Conservation (phyloP, 768 basidiomycete species). For the Auriscalpium microsporum region DNA sequence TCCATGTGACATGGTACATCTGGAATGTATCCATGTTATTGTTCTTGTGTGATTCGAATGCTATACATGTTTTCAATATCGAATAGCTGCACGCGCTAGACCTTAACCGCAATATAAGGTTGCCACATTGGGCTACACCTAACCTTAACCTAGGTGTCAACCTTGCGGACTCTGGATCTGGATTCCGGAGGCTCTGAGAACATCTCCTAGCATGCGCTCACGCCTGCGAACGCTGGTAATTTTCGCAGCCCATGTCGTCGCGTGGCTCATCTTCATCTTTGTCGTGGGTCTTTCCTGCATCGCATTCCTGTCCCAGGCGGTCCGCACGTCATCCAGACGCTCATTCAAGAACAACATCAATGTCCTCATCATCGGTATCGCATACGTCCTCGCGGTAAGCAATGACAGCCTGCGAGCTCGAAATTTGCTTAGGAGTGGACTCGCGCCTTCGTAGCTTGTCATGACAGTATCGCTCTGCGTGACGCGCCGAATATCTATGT, state of each 20-base stretch:
- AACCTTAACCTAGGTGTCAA: too few species aligned
- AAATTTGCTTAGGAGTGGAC: background rate
- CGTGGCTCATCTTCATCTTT: slow-evolving; percentile 23
- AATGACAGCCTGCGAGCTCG: too few species aligned
- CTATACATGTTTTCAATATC: too few species aligned
- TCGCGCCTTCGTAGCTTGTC: slow-evolving; percentile 30
- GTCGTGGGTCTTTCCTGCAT: slow-evolving; percentile 56
- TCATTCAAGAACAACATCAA: slow-evolving; percentile 60
- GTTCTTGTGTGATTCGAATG: background rate
- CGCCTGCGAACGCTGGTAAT: background rate
- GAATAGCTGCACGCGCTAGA: too few species aligned
- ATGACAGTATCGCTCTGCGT: slow-evolving; percentile 53
- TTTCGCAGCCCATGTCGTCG: slow-evolving; percentile 24
- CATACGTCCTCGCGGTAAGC: slow-evolving; percentile 62
- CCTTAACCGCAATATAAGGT: too few species aligned
- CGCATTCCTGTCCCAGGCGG: slow-evolving; percentile 62
- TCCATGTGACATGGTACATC: background rate
- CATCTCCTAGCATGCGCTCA: background rate
- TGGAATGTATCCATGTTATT: background rate
- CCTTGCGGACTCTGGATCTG: too few species aligned
- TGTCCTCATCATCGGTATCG: slow-evolving; percentile 57
- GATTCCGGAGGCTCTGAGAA: background rate
- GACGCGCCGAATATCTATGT: slow-evolving; percentile 62
- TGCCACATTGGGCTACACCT: too few species aligned
- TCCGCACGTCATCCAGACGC: slow-evolving; percentile 48